These are phyloP conservation scores for Trichosanthes cucumerina DNA, from an alignment of 306 rosid species.

Conservation along the genomic window DNA sequence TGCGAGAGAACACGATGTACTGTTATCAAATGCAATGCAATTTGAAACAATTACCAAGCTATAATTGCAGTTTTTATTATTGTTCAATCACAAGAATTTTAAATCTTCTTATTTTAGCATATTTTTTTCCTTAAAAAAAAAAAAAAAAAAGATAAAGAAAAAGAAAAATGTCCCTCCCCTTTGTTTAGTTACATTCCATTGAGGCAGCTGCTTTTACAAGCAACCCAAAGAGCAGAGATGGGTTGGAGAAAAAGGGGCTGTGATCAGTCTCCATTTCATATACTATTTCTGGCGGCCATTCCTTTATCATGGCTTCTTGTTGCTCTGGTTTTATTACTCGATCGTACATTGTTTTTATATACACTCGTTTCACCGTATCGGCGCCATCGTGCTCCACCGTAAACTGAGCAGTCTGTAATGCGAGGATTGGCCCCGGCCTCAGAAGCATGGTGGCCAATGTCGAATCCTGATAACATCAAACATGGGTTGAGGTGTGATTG, in stretches of 20 bases:
- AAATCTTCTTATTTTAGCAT: background rate
- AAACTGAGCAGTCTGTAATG: slow-evolving; percentile 43
- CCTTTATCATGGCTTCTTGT: slow-evolving; percentile 72
- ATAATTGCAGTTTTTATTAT: background rate
- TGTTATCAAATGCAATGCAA: background rate
- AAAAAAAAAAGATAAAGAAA: too few relatives aligned
- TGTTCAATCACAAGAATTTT: background rate
- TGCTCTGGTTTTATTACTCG: slow-evolving; percentile 63
- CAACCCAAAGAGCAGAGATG: slow-evolving; percentile 72
- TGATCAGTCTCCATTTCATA: slow-evolving; percentile 72
- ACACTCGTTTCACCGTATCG: slow-evolving; percentile 58
- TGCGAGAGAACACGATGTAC: background rate
- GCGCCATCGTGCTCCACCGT: slow-evolving; percentile 15
- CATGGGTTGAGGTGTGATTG: background rate
- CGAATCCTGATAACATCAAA: slow-evolving; percentile 49
- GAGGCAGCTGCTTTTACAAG: slow-evolving; percentile 52
- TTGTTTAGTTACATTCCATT: slow-evolving; percentile 21
- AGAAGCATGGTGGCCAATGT: slow-evolving; percentile 77
- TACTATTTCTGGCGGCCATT: slow-evolving; percentile 54
- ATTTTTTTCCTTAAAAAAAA: too few relatives aligned
- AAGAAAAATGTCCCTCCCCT: background rate
- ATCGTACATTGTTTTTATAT: slow-evolving; percentile 60
- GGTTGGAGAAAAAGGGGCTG: slow-evolving; percentile 76
- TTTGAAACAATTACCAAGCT: background rate
- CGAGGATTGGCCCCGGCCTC: slow-evolving; percentile 70